Percentiles rank a stretch among this genome's conserved stretches.
phyloP scores from a whole-genome alignment of 768 basidiomycete genomes.

The Cantharellus cinnabarinus region DNA sequence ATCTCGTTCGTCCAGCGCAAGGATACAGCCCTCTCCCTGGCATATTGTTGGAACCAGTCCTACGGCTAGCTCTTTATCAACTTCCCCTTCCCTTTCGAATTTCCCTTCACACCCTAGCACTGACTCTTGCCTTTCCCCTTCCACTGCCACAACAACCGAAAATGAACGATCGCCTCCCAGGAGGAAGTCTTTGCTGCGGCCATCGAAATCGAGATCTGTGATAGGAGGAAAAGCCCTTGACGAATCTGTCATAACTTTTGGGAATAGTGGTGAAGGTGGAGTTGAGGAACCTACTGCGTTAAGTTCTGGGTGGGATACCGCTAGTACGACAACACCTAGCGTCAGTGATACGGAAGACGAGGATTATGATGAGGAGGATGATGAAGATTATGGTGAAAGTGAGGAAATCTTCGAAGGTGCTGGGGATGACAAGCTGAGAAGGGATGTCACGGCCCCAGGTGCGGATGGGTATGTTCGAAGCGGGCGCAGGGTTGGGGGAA shows the following conservation, averaged over 20 bases:
- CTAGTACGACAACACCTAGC: background rate
- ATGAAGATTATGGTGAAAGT: conserved; percentile 9
- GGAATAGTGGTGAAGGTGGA: background rate
- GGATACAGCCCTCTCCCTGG: too few species aligned
- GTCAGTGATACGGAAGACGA: background rate
- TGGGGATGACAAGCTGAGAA: conserved; percentile 18
- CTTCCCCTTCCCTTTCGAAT: background rate
- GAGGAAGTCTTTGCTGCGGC: too few species aligned
- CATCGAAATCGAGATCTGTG: too few species aligned
- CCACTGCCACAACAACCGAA: background rate
- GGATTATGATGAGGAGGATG: background rate
- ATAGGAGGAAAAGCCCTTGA: too few species aligned
- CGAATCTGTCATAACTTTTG: too few species aligned
- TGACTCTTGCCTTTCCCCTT: background rate
- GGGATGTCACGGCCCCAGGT: conserved; percentile 21
- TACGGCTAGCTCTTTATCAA: too few species aligned
- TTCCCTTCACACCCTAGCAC: background rate
- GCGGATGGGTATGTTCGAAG: background rate
- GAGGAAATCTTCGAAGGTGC: conserved; percentile 20
- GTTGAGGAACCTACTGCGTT: conserved; percentile 16
- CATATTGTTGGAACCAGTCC: too few species aligned
- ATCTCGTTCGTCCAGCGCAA: too few species aligned
- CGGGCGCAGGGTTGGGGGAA: background rate
- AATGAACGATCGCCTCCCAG: too few species aligned
- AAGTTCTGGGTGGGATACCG: background rate